These are phyloP conservation scores for Aspergillus brasiliensis DNA, from an alignment of 2,329 filamentous ascomycete species.

Conservation along the genomic window DNA sequence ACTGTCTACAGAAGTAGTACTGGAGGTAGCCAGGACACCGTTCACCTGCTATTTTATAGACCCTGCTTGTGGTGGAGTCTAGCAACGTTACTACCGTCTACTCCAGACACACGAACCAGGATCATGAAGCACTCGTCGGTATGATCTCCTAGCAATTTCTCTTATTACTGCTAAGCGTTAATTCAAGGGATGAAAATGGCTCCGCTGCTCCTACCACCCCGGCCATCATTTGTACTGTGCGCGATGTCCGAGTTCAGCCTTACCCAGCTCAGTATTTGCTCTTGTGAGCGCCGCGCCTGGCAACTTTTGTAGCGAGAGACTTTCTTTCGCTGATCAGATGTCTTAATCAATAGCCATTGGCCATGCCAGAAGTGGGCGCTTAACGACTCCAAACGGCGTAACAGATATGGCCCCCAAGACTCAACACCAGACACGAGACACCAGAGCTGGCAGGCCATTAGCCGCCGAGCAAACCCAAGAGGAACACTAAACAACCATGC, in stretches of 20 bases:
- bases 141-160: neutral
- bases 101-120: neutral
- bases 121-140: neutral
- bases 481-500: neutral
- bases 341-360: neutral
- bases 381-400: neutral
- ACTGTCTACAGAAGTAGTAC: too few relatives aligned
- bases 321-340: neutral
- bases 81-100: too few relatives aligned
- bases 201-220: too few relatives aligned
- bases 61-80: too few relatives aligned
- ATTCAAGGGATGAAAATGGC: too few relatives aligned
- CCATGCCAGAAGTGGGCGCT: neutral
- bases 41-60: too few relatives aligned
- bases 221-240: too few relatives aligned
- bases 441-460: neutral
- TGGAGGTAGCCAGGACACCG: too few relatives aligned
- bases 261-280: neutral
- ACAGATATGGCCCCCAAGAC: neutral
- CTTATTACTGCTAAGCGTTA: neutral
- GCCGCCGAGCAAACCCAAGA: neutral
- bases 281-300: neutral
- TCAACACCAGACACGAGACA: neutral
- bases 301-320: too few relatives aligned
- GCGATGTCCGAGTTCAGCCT: neutral